A percentile compares a stretch with the other conserved stretches of the same genome.
phyloP scores from a whole-genome alignment of 2,329 filamentous ascomycete species.

The Aureobasidium sp. region DNA sequence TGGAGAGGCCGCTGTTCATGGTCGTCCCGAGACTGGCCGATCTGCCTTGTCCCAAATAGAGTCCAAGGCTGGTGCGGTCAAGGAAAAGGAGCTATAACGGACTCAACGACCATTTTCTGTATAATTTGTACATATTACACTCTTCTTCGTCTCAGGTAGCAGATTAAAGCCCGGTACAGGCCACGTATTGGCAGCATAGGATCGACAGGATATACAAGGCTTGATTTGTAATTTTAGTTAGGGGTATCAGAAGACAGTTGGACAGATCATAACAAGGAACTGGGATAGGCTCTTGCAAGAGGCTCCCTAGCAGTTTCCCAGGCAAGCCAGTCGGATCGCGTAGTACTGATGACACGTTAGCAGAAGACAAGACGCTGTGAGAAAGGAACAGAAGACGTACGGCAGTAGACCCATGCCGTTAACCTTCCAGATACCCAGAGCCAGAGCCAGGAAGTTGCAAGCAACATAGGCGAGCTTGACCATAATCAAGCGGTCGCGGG shows the following conservation, averaged over 20 bases:
- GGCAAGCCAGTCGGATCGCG: slow-evolving; percentile 91
- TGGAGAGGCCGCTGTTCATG: slow-evolving; percentile 48
- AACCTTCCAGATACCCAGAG: slow-evolving; percentile 88
- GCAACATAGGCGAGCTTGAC: slow-evolving; percentile 83
- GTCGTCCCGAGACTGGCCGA: slow-evolving; percentile 30
- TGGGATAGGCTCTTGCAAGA: slow-evolving; percentile 48
- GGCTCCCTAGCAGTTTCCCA: slow-evolving; percentile 75
- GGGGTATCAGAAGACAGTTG: not conserved
- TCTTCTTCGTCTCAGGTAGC: not conserved
- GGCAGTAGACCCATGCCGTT: slow-evolving; percentile 93
- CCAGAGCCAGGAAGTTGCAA: slow-evolving; percentile 78
- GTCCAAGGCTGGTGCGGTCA: slow-evolving; percentile 21
- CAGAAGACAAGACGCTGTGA: not conserved
- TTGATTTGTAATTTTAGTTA: not conserved
- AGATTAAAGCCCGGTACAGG: not conserved
- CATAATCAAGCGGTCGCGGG: slow-evolving; percentile 60
- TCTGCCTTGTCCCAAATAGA: slow-evolving; percentile 29
- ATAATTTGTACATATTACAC: not conserved
- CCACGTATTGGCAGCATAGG: not conserved
- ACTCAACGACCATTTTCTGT: not conserved
- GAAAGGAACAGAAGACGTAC: slow-evolving; percentile 42
- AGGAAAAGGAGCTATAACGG: slow-evolving; percentile 32
- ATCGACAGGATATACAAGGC: not conserved
- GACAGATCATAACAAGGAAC: slow-evolving; percentile 10
- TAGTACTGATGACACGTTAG: slow-evolving; percentile 54